Base-by-base conservation (phyloP, 805 yeast species). In the Lachancea cidri region DNA sequence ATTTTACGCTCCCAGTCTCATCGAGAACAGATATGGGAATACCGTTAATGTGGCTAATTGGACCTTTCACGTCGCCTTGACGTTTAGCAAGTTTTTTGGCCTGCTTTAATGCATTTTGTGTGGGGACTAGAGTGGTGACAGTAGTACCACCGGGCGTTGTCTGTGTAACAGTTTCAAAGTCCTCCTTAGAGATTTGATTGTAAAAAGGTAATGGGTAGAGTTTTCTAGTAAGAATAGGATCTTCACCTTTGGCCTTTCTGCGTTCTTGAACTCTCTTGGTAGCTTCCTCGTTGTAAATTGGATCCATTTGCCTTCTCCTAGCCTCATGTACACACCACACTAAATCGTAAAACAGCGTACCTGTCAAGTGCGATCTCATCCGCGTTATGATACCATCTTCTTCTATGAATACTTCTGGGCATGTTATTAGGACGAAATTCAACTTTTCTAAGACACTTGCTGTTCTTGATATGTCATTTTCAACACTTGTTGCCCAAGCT, bases 241-340 rank as follows among this genome's bases (percentile, higher is more conserved):
- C 47, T 54, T 62, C 24, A 5, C 36, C 42, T 14, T 43, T 46
- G 14, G 33, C 41, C 29, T 44, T 41, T 7, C 57, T 54, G 20
- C 52, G 54, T 38, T 64, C 66, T 32, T 62, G 68, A 5, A 64
- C 60, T 29, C 63, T 57, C 22, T 70, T 67, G 13, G 48, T 38
- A 3, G 57, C 59, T 29, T 51, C 50, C 25, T 55, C 52, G 22
- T 63, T 62, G 39, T 65, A 58, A 31, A 53, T 44, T 17, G 70
- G 68, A 43, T 71, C 75, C 36, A 72, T 53, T 29, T 75, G 72
- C 40, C 95, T 69, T 58, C 96, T 71, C 58, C 95, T 72, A 1
- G 96, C 96, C 57, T 89, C 97, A 62, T 89, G 97, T 36, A 89
- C 83, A 60, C 95, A 84, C 88, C 95, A 88, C 9, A 89, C 91